Evolutionary conservation across 345 rosid genomes (phyloP), one percentile per base, ranked within the genome.

Genomic region (Pistacia vera): DNA sequence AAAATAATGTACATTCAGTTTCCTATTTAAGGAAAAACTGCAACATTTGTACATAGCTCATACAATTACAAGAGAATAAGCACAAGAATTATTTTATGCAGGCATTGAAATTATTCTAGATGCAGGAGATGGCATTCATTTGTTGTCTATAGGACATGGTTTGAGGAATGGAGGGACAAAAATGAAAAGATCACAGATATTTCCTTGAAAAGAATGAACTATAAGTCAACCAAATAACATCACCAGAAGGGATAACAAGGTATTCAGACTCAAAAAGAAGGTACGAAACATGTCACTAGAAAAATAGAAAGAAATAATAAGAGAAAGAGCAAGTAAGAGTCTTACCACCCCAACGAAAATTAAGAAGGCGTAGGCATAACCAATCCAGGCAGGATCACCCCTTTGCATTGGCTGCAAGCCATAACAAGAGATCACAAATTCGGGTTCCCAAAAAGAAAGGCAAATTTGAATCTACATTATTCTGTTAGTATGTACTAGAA

Each of bases 301-400:
- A 48, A 68, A 49, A 25, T 4, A 25, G 51, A 35, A 69, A 13
- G 1, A 17, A 65, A 41, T 72, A 18, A 20, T 13, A 14, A 36
- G 49, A 60, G 28, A 60, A 73, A 54, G 35, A 16, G 75, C 22
- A 51, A 54, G 49, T 73, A 28, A 17, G 61, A 59, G 70, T 67
- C 92, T 51, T 91, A 93, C 97, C 93, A 92, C 98, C 10, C 94
- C 97, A 77, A 83, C 55, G 63, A 96, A 89, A 72, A 96, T 93
- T 58, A 82, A 82, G 90, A 93, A 92, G 77, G 99, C 97, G 66
- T 93, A 93, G 73, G 86, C 44, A 72, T 89, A 92, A 68, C 99
- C 97, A 69, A 89, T 86, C 97, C 94, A 96, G 70, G 97, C 90
- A 57, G 97, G 97, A 79, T 91, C 97, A 54, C 97, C 95, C 71